These are phyloP conservation scores for Paracoccidioides lutzii DNA, from an alignment of 2,329 filamentous ascomycete species.

Conservation along the genomic window DNA sequence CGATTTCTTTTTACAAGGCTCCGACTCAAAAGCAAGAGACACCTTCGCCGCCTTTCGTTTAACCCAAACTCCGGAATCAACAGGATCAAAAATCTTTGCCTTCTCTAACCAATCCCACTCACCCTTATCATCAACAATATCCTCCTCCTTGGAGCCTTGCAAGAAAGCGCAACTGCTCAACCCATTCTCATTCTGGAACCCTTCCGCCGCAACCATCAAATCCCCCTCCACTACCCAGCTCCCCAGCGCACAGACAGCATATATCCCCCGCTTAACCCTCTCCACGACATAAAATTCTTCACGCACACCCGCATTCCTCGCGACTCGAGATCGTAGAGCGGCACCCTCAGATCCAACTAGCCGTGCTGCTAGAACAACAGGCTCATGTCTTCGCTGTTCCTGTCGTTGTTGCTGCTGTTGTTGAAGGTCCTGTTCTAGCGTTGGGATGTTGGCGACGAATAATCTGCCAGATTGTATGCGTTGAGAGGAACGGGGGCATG, in stretches of 20 bases:
- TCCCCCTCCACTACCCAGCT: slow-evolving; percentile 26
- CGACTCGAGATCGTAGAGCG: background rate
- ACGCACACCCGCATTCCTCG: slow-evolving; percentile 8
- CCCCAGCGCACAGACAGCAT: slow-evolving; percentile 26
- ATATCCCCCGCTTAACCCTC: slow-evolving; percentile 27
- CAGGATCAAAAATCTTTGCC: slow-evolving; percentile 22
- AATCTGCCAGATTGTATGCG: slow-evolving; percentile 24
- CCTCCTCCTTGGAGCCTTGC: background rate
- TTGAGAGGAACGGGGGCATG: slow-evolving; percentile 13
- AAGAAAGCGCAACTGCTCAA: background rate
- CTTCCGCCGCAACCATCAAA: slow-evolving; percentile 26
- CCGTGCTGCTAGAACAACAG: slow-evolving; percentile 23
- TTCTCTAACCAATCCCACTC: slow-evolving; percentile 23
- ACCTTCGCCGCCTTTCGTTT: slow-evolving; percentile 19
- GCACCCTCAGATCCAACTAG: slow-evolving; percentile 6
- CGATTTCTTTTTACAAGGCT: background rate
- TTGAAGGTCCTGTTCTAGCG: slow-evolving; percentile 22
- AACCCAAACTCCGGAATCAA: slow-evolving; percentile 12
- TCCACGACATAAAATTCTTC: slow-evolving; percentile 28
- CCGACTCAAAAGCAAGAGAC: slow-evolving; percentile 19
- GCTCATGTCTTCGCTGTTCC: slow-evolving; percentile 11
- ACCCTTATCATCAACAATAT: background rate
- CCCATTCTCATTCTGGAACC: slow-evolving; percentile 12
- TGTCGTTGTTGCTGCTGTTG: background rate
- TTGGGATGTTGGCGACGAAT: slow-evolving; percentile 27